Conservation (phyloP, 2,329 filamentous ascomycete genomes). For the Myriosclerotinia duriaeana region DNA sequence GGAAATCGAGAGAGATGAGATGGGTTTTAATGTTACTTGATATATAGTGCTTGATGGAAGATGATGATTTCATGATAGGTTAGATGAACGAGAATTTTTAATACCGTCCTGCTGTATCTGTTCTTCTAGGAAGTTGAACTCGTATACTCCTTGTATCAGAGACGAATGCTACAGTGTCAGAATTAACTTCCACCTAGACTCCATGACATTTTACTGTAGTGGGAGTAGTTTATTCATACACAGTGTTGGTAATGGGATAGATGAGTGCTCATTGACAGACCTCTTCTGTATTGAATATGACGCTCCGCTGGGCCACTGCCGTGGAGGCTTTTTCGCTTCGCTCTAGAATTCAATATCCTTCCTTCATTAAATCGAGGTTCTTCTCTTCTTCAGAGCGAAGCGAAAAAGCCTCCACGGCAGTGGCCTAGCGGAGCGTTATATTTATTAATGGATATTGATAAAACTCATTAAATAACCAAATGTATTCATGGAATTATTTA, state of each 20-base stretch:
- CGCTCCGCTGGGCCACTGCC: slow-evolving; percentile 7
- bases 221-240: too few species aligned
- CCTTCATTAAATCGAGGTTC: not conserved
- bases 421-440: not conserved
- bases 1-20: not conserved
- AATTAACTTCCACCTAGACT: not conserved
- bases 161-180: too few species aligned
- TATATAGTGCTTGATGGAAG: not conserved
- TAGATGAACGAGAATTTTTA: not conserved
- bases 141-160: not conserved
- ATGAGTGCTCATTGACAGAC: not conserved
- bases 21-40: not conserved
- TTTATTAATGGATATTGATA: too few species aligned
- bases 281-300: not conserved
- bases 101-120: not conserved
- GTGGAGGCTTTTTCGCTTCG: slow-evolving; percentile 4
- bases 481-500: not conserved
- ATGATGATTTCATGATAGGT: slow-evolving; percentile 9
- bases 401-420: not conserved
- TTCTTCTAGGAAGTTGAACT: not conserved
- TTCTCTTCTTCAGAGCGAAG: not conserved
- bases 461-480: not conserved
- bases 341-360: not conserved
- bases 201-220: too few species aligned
- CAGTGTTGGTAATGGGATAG: too few species aligned